Base-by-base conservation (phyloP, 2,329 filamentous ascomycete species). In the Aureobasidium musti region DNA sequence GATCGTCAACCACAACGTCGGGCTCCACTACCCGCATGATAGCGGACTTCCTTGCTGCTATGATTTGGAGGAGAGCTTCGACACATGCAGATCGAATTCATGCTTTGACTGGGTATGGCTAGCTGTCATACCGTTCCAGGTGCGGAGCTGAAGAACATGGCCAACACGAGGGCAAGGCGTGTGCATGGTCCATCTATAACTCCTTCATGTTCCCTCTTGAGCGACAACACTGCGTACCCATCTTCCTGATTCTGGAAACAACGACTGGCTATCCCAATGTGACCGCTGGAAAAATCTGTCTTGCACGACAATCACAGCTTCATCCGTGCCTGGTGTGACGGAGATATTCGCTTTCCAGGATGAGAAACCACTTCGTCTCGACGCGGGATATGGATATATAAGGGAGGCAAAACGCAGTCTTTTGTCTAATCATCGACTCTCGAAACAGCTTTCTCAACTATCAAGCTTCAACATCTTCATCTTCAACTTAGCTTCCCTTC, bases 211-310 rank as follows among this genome's bases (percentile, higher is more conserved):
- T 23, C 1, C 3, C 23, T n/a, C 37, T 59, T 13, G 33, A 23
- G 1, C 19, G 30, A 52, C 59, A 17, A 52, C 10, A 39, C 8
- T 30, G 30, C 45, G 41, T 41, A 41, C 41, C 43, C 17, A 41
- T 8, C 23, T 7, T 28, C 45, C 17, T 19, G 7, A 5, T 11
- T 21, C 28, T 11, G 59, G 59, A 3, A 63, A 52, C 7, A 52
- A 39, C 43, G 59, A 39, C 33, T 63, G 45, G 47, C 10, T 3
- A 63, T 63, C 45, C 7, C 45, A 63, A 63, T 63, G 59, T 28
- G 30, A 41, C 43, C 45, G 45, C 59, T 52, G 19, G 11, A 21
- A 21, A 26, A 3, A 30, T 13, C 3, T 6, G 5, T n/a, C 2
- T 21, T 37, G 1, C n/a, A 23, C n/a, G 21, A 52, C 13, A 6